Evolutionary conservation across 2,329 filamentous ascomycete species (phyloP), one percentile per base, ranked within the genome.

Genomic region (Malbranchea zuffiana): DNA sequence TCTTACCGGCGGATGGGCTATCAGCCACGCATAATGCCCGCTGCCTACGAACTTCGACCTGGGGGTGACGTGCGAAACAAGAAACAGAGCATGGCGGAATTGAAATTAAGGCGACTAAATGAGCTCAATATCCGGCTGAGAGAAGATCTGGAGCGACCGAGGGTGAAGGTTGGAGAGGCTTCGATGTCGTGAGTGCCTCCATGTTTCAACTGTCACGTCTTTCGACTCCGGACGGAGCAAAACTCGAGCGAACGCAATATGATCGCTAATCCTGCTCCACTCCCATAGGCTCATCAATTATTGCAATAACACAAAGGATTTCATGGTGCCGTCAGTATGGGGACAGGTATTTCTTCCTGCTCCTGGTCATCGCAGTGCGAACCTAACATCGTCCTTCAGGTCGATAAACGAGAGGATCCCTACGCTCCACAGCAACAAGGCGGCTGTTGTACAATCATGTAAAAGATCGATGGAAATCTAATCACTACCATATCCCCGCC

Each of bases 251-350:
- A 16, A 15, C 16, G 28, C 25, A 32, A 43, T 30, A 29, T 30
- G 6, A 11, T 25, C 30, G 37, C 43, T 48, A 34, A 52, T 37
- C 40, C 35, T 17, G 7, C 23, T 26, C 12, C 26, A 20, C 48
- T 41, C 35, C 19, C 41, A 47, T 56, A 98, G 90, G 63, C 82
- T 96, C 61, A 96, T 96, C 61, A 83, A 85, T 51, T 96, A 96
- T 69, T 96, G 88, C 66, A 93, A 93, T 65, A 87, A 84, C 64
- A 95, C 90, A 52, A 82, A 88, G 63, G 90, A 98, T 62, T 96
- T 93, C 69, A 96, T 98, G 90, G 87, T 96, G 40, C 87, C 87
- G 35, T 93, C 86, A 37, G 83, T 92, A 62, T 98, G 90, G 90
- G 88, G 88, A 50, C 75, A 80, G 44, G 75, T 78, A 67, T 53